phyloP scores from a whole-genome alignment of 2,329 filamentous ascomycete genomes.

The Diplodia intermedia region DNA sequence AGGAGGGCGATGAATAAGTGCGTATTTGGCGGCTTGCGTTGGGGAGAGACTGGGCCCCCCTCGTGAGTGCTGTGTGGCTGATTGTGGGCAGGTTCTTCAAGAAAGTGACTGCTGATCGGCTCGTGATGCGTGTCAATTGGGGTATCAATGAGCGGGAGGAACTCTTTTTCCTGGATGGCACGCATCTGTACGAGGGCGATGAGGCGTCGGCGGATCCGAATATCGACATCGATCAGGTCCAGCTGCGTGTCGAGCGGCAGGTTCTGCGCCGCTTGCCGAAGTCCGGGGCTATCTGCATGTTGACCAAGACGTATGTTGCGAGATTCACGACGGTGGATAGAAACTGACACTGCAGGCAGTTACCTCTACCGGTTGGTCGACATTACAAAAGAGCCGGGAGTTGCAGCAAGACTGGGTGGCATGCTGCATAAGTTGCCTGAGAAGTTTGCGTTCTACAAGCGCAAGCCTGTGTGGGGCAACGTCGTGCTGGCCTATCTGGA shows the following conservation, averaged over 20 bases:
- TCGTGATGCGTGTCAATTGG: conserved; percentile 30
- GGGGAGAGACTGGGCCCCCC: not conserved
- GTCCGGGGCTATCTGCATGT: conserved; percentile 29
- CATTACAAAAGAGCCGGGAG: conserved; percentile 26
- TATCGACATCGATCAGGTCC: conserved; percentile 27
- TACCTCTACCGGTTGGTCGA: conserved; percentile 29
- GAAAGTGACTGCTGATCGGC: conserved; percentile 1
- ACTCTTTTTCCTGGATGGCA: conserved; percentile 21
- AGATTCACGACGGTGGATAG: not conserved
- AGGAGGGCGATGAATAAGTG: conserved; percentile 31
- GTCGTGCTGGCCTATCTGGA: conserved; percentile 23
- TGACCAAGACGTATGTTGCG: conserved; percentile 26
- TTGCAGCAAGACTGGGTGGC: conserved; percentile 21
- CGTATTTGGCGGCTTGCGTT: not conserved
- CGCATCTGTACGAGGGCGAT: conserved; percentile 27
- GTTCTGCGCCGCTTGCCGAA: conserved; percentile 16
- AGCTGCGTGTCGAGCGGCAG: conserved; percentile 27
- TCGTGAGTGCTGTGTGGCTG: not conserved
- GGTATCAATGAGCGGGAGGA: conserved; percentile 28
- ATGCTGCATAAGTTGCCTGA: conserved; percentile 29
- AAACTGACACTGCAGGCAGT: not conserved
- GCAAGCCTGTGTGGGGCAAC: conserved; percentile 30
- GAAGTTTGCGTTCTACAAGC: conserved; percentile 29
- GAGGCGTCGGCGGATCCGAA: not conserved
- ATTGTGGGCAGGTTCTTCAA: conserved; percentile 29